These are phyloP conservation scores for Chlorophyllum brunneum DNA, from an alignment of 768 basidiomycete genomes.

Conservation along the genomic window DNA sequence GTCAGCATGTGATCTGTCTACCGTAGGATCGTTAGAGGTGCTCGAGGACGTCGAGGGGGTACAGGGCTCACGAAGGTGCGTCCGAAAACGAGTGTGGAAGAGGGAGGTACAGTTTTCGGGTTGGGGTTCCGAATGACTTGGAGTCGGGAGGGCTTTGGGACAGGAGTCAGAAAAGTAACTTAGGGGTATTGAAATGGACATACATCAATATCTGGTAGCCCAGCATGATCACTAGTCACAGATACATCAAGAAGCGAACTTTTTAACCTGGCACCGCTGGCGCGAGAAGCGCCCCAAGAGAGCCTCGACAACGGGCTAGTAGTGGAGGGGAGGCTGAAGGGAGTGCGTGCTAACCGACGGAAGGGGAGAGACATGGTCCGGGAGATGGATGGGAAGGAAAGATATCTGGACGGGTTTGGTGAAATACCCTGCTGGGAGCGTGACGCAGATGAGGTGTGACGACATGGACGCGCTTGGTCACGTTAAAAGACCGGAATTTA, in stretches of 20 bases:
- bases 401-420: not conserved
- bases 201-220: constrained; percentile 33
- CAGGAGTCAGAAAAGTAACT: not conserved
- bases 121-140: constrained; percentile 42
- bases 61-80: constrained; percentile 71
- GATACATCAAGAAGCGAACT: constrained; percentile 14
- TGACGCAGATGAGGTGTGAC: constrained; percentile 1
- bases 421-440: not conserved
- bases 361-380: constrained; percentile 21
- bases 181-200: constrained; percentile 8
- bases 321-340: constrained; percentile 5
- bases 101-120: constrained; percentile 61
- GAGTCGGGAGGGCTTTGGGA: constrained; percentile 46
- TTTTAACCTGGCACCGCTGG: not conserved
- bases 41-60: not conserved
- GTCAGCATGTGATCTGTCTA: constrained; percentile 88
- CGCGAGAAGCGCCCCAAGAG: constrained; percentile 10
- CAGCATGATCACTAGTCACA: constrained; percentile 7
- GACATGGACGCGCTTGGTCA: constrained; percentile 9
- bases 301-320: not conserved
- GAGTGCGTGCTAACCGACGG: constrained; percentile 15
- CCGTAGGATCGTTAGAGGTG: constrained; percentile 11
- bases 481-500: not conserved
- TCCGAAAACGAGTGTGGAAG: constrained; percentile 75
- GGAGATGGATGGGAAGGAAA: not conserved